A percentile compares a stretch with the other conserved stretches of the same genome.
These are phyloP conservation scores for Purpureocillium takamizusanense DNA, from an alignment of 2,329 filamentous ascomycete species.

Conservation along the genomic window DNA sequence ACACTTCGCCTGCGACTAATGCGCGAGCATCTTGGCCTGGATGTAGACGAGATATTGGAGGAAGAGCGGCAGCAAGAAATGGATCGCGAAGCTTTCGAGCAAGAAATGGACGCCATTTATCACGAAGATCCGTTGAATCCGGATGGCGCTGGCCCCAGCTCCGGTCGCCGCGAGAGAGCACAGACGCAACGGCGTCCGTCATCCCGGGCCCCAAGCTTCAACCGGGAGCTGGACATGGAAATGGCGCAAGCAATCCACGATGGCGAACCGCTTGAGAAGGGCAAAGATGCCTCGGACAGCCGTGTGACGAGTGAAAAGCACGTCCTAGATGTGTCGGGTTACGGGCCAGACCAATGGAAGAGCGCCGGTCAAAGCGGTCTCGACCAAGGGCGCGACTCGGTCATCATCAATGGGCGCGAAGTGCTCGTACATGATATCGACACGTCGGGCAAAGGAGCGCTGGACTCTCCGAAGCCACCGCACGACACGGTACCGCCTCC, in stretches of 20 bases:
- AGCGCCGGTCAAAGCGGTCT: constrained; percentile 50
- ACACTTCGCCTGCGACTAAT: constrained; percentile 87
- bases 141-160: background rate
- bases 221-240: constrained; percentile 47
- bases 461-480: constrained; percentile 32
- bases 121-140: constrained; percentile 24
- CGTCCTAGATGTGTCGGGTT: constrained; percentile 67
- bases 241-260: constrained; percentile 40
- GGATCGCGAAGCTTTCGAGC: constrained; percentile 47
- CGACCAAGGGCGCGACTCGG: constrained; percentile 61
- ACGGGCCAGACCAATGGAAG: constrained; percentile 69
- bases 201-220: constrained; percentile 48
- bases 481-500: constrained; percentile 14
- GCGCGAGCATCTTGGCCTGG: constrained; percentile 92
- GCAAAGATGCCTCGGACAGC: constrained; percentile 1
- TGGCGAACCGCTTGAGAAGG: background rate
- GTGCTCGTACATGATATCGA: constrained; percentile 58
- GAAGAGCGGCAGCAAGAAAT: constrained; percentile 62
- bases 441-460: constrained; percentile 53
- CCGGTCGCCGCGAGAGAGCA: constrained; percentile 27
- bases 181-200: constrained; percentile 16
- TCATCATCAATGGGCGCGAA: constrained; percentile 59
- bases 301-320: constrained; percentile 43
- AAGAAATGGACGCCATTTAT: constrained; percentile 56
- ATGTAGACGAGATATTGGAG: constrained; percentile 84